These are phyloP conservation scores for Nigrospora sphaerica DNA, from an alignment of 2,329 filamentous ascomycete genomes.

Conservation along the genomic window DNA sequence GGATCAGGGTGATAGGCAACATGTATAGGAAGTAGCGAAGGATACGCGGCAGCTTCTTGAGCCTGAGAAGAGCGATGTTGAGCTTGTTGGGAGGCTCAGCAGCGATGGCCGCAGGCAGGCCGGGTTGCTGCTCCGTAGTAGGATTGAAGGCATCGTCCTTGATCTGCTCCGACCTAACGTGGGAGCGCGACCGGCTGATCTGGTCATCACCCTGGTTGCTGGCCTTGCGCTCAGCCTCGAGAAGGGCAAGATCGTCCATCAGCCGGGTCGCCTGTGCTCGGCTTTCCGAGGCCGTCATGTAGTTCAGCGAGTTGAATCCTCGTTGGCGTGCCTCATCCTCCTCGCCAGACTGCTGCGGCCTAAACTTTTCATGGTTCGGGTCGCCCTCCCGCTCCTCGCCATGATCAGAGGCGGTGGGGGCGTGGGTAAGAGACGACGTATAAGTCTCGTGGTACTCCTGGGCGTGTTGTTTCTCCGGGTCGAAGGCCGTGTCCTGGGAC, in stretches of 20 bases:
- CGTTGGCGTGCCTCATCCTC: too few species aligned
- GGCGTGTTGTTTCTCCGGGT: too few species aligned
- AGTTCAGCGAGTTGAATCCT: too few species aligned
- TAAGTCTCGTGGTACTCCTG: too few species aligned
- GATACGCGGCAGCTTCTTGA: conserved; percentile 47
- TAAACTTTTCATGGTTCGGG: too few species aligned
- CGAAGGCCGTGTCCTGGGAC: too few species aligned
- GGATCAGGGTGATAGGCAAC: conserved; percentile 52
- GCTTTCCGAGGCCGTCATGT: neutral
- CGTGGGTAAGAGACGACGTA: too few species aligned
- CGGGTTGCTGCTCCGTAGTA: conserved; percentile 7
- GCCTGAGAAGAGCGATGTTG: conserved; percentile 55
- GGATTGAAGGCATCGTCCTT: conserved; percentile 22
- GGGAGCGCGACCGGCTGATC: neutral
- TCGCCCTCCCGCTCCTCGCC: too few species aligned
- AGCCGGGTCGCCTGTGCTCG: conserved; percentile 15
- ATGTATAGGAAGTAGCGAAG: conserved; percentile 69
- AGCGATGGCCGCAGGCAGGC: conserved; percentile 22
- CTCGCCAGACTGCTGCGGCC: too few species aligned
- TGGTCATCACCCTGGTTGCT: conserved; percentile 6
- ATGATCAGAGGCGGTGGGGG: too few species aligned
- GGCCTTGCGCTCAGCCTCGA: conserved; percentile 21
- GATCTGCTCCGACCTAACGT: conserved; percentile 5
- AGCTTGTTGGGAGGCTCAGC: conserved; percentile 54
- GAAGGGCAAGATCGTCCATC: conserved; percentile 21